Percentiles rank a stretch among this genome's conserved stretches.
phyloP scores from a whole-genome alignment of 2,329 filamentous ascomycete species.

The Teratosphaeriaceae sp. region DNA sequence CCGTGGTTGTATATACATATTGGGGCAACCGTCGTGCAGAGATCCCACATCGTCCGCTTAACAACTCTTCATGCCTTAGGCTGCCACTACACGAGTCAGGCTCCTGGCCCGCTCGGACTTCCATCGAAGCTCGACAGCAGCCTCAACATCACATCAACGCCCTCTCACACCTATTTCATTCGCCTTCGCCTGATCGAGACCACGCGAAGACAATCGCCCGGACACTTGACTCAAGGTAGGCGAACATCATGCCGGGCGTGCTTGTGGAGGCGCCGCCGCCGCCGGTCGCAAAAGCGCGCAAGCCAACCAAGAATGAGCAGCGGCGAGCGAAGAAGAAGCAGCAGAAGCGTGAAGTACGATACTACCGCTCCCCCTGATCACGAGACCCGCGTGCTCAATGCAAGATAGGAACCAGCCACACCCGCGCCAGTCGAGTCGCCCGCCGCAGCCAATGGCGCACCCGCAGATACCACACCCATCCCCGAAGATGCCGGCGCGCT shows the following conservation, averaged over 20 bases:
- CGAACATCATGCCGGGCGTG: slow-evolving; percentile 28
- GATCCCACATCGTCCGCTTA: too few species aligned
- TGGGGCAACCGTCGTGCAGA: too few species aligned
- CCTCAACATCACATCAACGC: too few species aligned
- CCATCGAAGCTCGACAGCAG: too few species aligned
- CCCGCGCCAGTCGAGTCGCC: slow-evolving; percentile 18
- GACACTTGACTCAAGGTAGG: slow-evolving; percentile 12
- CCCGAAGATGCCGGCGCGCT: slow-evolving; percentile 14
- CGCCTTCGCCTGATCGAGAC: background rate
- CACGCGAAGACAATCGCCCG: background rate
- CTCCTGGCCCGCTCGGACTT: too few species aligned
- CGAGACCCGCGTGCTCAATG: background rate
- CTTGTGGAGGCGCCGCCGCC: slow-evolving; percentile 22
- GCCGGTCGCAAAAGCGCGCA: slow-evolving; percentile 36
- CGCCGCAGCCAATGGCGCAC: slow-evolving; percentile 13
- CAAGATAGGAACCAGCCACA: slow-evolving; percentile 6
- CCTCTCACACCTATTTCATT: too few species aligned
- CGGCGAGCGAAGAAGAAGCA: slow-evolving; percentile 92
- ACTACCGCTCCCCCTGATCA: background rate
- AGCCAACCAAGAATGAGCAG: slow-evolving; percentile 91
- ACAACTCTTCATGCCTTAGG: too few species aligned
- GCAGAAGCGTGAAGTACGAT: slow-evolving; percentile 60
- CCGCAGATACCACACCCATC: slow-evolving; percentile 9
- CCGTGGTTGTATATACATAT: too few species aligned
- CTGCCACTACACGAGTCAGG: too few species aligned